Percentiles rank a stretch among this genome's conserved stretches.
Conservation (phyloP, 169 alveolate species). For the Cryptosporidium baileyi region DNA sequence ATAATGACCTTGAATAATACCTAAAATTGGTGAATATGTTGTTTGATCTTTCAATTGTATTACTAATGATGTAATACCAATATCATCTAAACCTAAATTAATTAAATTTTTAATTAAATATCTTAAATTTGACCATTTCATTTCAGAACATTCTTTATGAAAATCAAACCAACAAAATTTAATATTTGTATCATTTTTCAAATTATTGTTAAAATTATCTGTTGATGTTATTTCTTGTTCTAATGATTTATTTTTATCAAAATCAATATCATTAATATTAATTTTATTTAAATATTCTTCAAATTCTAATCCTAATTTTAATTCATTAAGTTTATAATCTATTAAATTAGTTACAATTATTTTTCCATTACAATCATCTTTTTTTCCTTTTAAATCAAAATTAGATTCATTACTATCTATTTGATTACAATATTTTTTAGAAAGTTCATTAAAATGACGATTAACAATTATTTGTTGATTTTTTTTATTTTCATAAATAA, state of each 20-base stretch:
- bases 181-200: not conserved
- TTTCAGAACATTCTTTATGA: slow-evolving; percentile 88
- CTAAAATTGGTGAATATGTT: slow-evolving; percentile 21
- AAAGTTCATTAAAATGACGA: slow-evolving; percentile 78
- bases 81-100: slow-evolving; percentile 50
- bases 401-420: not conserved
- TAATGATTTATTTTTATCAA: not conserved
- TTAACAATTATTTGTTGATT: slow-evolving; percentile 71
- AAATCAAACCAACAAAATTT: slow-evolving; percentile 91
- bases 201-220: not conserved
- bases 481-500: slow-evolving; percentile 73
- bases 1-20: slow-evolving; percentile 34
- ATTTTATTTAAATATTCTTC: slow-evolving; percentile 62
- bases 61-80: slow-evolving; percentile 27
- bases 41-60: not conserved
- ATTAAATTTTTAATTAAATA: slow-evolving; percentile 73
- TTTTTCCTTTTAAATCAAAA: not conserved
- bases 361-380: slow-evolving; percentile 74
- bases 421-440: slow-evolving; percentile 37
- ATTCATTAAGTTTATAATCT: slow-evolving; percentile 83
- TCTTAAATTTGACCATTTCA: slow-evolving; percentile 86
- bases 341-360: slow-evolving; percentile 82
- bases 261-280: slow-evolving; percentile 12
- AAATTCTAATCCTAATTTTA: slow-evolving; percentile 74
- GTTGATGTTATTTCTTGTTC: not conserved